phyloP scores from a whole-genome alignment of 208 protist genomes.

The Lotmaria passim region DNA sequence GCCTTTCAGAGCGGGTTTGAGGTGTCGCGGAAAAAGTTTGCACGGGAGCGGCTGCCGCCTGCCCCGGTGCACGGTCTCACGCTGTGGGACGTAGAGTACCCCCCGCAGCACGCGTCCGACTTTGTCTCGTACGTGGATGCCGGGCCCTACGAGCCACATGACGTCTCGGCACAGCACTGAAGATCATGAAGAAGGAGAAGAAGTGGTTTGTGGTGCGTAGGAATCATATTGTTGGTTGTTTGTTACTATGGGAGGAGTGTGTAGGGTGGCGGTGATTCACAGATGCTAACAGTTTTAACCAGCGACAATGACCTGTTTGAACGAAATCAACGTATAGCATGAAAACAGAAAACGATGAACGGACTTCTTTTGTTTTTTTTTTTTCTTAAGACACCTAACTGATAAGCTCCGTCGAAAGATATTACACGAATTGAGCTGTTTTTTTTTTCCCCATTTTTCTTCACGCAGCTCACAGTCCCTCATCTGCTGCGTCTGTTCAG shows the following conservation, averaged over 20 bases:
- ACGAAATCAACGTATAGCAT: not conserved
- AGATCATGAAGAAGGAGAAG: not conserved
- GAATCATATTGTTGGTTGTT: not conserved
- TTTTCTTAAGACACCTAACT: not conserved
- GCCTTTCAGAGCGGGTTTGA: slow-evolving; percentile 77
- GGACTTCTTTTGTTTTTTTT: not conserved
- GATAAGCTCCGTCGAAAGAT: not conserved
- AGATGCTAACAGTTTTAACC: not conserved
- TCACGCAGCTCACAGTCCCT: no score
- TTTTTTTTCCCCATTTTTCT: no score
- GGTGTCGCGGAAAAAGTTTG: slow-evolving; percentile 72
- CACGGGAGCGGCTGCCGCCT: slow-evolving; percentile 69
- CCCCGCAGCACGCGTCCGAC: slow-evolving; percentile 61
- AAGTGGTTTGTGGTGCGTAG: no score
- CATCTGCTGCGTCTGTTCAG: no score
- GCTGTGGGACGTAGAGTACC: slow-evolving; percentile 90
- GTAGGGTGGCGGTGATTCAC: not conserved
- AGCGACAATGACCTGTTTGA: not conserved
- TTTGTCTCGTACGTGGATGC: slow-evolving; percentile 77
- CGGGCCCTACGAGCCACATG: slow-evolving; percentile 73
- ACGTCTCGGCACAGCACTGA: slow-evolving; percentile 41
- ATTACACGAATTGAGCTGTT: not conserved
- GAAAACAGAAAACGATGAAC: not conserved
- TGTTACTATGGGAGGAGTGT: not conserved
- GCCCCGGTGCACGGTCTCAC: slow-evolving; percentile 85